These are phyloP conservation scores for Diaporthe sp. DNA, from an alignment of 2,329 filamentous ascomycete genomes.

Conservation along the genomic window DNA sequence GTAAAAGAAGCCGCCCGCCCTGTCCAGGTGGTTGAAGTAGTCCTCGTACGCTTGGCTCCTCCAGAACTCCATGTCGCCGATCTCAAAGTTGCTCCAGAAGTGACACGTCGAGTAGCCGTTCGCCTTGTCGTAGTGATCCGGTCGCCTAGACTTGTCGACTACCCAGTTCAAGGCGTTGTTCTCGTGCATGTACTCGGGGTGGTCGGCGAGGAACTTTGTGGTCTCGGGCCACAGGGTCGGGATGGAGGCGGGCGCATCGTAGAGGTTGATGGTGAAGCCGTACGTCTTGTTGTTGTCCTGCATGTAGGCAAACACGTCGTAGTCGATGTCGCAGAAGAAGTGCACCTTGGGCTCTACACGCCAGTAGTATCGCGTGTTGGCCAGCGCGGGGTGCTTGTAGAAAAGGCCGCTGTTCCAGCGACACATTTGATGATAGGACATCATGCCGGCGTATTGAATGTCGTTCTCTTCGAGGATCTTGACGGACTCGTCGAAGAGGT, in stretches of 20 bases:
- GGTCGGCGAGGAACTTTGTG: conserved; percentile 86
- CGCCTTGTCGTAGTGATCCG: conserved; percentile 83
- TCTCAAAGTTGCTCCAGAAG: conserved; percentile 99
- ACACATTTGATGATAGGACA: conserved; percentile 99
- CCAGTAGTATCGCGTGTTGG: conserved; percentile 93
- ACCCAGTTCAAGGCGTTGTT: conserved; percentile 93
- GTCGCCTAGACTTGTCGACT: conserved; percentile 81
- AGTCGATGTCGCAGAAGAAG: conserved; percentile 99
- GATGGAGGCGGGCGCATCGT: conserved; percentile 90
- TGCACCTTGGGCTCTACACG: conserved; percentile 98
- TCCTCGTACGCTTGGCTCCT: conserved; percentile 90
- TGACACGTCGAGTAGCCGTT: conserved; percentile 98
- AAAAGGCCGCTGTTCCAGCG: conserved; percentile 99
- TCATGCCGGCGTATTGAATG: conserved; percentile 90
- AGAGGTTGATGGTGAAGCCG: conserved; percentile 97
- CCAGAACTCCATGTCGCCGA: conserved; percentile 94
- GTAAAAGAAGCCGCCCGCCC: conserved; percentile 97
- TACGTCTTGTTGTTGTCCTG: conserved; percentile 98
- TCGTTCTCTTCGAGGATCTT: conserved; percentile 85
- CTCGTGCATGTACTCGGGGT: conserved; percentile 83
- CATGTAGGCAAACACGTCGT: conserved; percentile 99
- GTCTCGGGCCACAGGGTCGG: conserved; percentile 96
- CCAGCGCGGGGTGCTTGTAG: conserved; percentile 93
- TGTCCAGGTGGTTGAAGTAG: conserved; percentile 96
- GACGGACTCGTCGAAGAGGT: conserved; percentile 87